Evolutionary conservation across 768 basidiomycete genomes (phyloP), one percentile per base, ranked within the genome.

Genomic region (Lentinula aciculospora): DNA sequence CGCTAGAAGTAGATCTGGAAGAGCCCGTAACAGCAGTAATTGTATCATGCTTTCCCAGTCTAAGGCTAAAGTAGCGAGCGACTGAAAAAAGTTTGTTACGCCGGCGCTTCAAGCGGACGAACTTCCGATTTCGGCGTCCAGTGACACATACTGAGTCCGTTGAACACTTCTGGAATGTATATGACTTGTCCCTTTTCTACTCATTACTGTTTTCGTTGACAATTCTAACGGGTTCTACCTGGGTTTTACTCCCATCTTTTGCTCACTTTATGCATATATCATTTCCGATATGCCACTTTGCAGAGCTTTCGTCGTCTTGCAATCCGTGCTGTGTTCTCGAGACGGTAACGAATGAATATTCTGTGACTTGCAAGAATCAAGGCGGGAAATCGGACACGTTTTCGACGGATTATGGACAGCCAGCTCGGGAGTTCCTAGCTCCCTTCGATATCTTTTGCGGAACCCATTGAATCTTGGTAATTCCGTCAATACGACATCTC

Each of bases 201-300:
- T 31, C 49, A 50, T 50, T 31, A 50, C 49, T 50, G 49, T 50
- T n/a, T 21, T 29, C 28, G 32, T 50, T 50, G 49, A 50, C 49
- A 29, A 48, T 48, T 9, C 46, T 15, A 48, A n/a, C n/a, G n/a
- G n/a, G n/a, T n/a, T n/a, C n/a, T n/a, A n/a, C n/a, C n/a, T 27
- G 12, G 27, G 28, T 50, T 50, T 19, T 50, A 50, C 49, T 23
- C 28, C 12, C 31, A 50, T 44, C 42, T 44, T 21, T 44, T 12
- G n/a, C 29, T 10, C 29, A 10, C 4, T 15, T 19, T 21, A 31
- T 34, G n/a, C 32, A 50, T 28, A 28, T 28, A 32, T 28, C 32
- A 32, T 50, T 21, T n/a, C 19, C 32, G 34, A 34, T n/a, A 17
- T 50, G 49, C 49, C 49, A 50, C 15, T 34, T 19, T 50, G 17